Conservation (phyloP, 176 grass and related monocot genomes). For the Tillandsia fasciculata region DNA sequence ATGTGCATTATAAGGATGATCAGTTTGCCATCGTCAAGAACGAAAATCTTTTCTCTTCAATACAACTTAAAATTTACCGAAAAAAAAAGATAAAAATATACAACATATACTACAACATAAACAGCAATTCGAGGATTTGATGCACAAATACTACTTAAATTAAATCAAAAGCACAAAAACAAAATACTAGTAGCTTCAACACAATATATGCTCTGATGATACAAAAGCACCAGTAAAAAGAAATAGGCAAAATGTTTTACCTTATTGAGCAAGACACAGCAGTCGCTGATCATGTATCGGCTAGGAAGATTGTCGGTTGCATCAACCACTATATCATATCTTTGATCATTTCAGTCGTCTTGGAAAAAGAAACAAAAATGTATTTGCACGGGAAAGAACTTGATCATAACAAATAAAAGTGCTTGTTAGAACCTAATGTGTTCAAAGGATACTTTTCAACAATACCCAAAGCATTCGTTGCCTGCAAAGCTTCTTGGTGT, state of each 20-base stretch:
- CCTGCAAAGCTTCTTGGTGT: conserved; percentile 63
- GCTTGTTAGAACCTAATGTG: conserved; percentile 12
- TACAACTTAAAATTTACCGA: too few species aligned
- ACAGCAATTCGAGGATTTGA: too few species aligned
- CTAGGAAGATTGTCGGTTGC: conserved; percentile 91
- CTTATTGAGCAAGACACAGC: conserved; percentile 82
- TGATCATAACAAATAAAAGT: background rate
- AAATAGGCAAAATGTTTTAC: conserved; percentile 21
- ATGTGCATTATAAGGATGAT: too few species aligned
- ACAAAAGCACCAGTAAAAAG: background rate
- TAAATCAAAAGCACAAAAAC: too few species aligned
- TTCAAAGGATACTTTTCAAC: conserved; percentile 71
- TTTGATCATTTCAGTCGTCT: conserved; percentile 40
- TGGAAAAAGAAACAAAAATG: conserved; percentile 29
- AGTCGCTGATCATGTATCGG: conserved; percentile 95
- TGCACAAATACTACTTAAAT: too few species aligned
- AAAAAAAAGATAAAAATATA: too few species aligned
- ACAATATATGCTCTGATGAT: too few species aligned
- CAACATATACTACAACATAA: too few species aligned
- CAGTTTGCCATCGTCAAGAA: too few species aligned
- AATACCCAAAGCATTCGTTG: conserved; percentile 59
- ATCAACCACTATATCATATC: conserved; percentile 91
- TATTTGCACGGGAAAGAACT: background rate
- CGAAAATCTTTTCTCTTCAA: too few species aligned
- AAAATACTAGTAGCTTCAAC: too few species aligned